Evolutionary conservation across 164 flowering plant species (phyloP).

Genomic region (Umbilicus rupestris): DNA sequence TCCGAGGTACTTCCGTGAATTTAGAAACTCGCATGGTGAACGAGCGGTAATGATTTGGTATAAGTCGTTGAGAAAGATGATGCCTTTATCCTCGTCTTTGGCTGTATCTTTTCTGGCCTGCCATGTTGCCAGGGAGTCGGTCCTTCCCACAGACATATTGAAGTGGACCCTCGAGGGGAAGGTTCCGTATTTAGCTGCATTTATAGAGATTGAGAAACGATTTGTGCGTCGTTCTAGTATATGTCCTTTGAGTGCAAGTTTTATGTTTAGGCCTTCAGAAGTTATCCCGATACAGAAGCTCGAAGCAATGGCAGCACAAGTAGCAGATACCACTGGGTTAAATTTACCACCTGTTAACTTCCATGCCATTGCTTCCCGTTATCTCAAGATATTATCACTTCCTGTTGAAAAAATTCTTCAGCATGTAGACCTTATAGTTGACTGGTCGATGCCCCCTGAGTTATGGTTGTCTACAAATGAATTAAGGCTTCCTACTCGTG

Average conservation of each 20-base stretch:
- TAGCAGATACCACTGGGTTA: conserved; percentile 57
- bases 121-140: conserved; percentile 64
- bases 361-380: conserved; percentile 50
- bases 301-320: conserved; percentile 54
- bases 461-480: conserved; percentile 54
- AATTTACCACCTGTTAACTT: conserved; percentile 83
- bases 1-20: conserved; percentile 29
- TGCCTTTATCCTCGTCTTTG: conserved; percentile 54
- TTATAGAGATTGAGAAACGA: conserved; percentile 42
- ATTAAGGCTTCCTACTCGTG: conserved; percentile 62
- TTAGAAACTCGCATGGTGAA: conserved; percentile 43
- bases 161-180: conserved; percentile 77
- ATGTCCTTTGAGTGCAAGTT: conserved; percentile 50
- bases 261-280: conserved; percentile 58
- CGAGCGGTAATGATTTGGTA: conserved; percentile 55
- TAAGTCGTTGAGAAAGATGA: conserved; percentile 37
- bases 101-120: conserved; percentile 65
- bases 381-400: conserved; percentile 50
- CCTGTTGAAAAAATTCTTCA: conserved; percentile 54
- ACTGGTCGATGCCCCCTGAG: conserved; percentile 85
- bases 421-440: conserved; percentile 44
- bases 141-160: conserved; percentile 65
- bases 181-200: conserved; percentile 74
- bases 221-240: conserved; percentile 33
- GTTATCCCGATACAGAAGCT: conserved; percentile 38